A percentile compares a stretch with the other conserved stretches of the same genome.
These are phyloP conservation scores for Penicillium subrubescens DNA, from an alignment of 495 filamentous ascomycete genomes.

Conservation along the genomic window DNA sequence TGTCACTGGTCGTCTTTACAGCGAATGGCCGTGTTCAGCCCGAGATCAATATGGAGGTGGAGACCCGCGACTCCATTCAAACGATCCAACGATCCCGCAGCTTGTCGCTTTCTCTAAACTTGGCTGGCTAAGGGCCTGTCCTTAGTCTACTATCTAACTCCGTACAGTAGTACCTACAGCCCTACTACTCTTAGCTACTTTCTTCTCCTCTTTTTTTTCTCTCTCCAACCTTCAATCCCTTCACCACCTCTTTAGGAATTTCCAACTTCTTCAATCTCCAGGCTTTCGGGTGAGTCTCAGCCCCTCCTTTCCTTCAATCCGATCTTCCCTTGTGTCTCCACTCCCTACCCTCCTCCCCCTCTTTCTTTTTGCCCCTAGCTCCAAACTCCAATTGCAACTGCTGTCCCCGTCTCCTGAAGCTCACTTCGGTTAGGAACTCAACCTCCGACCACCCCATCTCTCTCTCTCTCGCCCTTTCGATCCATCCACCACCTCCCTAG, in stretches of 20 bases:
- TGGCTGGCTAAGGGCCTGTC: no score
- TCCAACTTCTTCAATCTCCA: neutral
- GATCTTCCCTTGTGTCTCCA: conserved; percentile 14
- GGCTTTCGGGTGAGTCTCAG: neutral
- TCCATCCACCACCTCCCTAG: conserved; percentile 1
- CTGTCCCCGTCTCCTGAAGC: conserved; percentile 5
- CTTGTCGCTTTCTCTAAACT: neutral
- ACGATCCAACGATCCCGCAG: neutral
- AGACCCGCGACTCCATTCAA: conserved; percentile 1
- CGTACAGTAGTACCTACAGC: neutral
- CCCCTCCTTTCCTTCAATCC: conserved; percentile 2
- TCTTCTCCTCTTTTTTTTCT: neutral
- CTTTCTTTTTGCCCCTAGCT: conserved; percentile 19
- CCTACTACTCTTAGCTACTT: neutral
- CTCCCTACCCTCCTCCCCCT: conserved; percentile 14
- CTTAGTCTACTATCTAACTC: no score
- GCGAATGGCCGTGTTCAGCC: neutral
- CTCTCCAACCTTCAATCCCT: neutral
- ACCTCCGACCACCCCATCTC: conserved; percentile 4
- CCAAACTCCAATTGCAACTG: conserved; percentile 21
- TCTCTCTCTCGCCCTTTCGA: conserved; percentile 4
- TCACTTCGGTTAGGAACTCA: neutral
- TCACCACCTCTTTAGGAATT: neutral
- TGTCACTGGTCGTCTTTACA: neutral
- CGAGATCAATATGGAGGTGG: neutral